phyloP scores from a whole-genome alignment of 2,329 filamentous ascomycete species.

The Seiridium unicorne region DNA sequence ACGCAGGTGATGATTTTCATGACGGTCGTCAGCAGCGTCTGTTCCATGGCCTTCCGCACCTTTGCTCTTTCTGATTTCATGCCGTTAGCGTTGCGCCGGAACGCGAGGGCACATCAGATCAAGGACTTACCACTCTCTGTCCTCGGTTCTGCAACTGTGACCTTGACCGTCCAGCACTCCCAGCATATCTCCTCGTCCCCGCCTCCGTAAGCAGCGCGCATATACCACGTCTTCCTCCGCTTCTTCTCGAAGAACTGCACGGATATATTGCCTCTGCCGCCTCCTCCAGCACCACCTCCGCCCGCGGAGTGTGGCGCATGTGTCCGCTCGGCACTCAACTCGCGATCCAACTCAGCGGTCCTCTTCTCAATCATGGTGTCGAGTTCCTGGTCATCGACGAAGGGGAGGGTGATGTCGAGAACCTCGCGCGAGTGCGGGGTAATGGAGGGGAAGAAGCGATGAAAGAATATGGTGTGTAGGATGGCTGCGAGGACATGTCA shows the following conservation, averaged over 20 bases:
- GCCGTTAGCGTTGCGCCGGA: neutral
- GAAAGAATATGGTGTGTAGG: constrained; percentile 97
- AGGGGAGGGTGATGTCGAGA: constrained; percentile 85
- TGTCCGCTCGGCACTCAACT: constrained; percentile 62
- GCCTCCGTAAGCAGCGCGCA: constrained; percentile 41
- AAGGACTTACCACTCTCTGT: constrained; percentile 75
- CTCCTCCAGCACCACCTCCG: constrained; percentile 1
- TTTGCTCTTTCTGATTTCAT: constrained; percentile 73
- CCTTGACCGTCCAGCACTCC: constrained; percentile 93
- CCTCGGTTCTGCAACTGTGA: constrained; percentile 85
- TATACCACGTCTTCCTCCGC: constrained; percentile 76
- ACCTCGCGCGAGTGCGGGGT: constrained; percentile 82
- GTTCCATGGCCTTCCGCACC: constrained; percentile 86
- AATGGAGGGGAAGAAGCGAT: constrained; percentile 91
- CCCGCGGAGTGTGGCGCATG: neutral
- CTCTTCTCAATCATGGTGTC: constrained; percentile 92
- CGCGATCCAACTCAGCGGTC: constrained; percentile 73
- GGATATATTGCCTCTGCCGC: constrained; percentile 62
- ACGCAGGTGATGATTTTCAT: constrained; percentile 88
- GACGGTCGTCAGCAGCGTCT: constrained; percentile 80
- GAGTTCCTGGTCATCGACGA: constrained; percentile 85
- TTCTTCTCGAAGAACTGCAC: constrained; percentile 96
- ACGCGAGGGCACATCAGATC: neutral
- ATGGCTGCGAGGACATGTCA: constrained; percentile 57
- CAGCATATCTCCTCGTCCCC: constrained; percentile 93